Percentiles rank a stretch among this genome's conserved stretches.
Evolutionary conservation across 345 rosid genomes (phyloP).

Genomic region (Populus ilicifolia): DNA sequence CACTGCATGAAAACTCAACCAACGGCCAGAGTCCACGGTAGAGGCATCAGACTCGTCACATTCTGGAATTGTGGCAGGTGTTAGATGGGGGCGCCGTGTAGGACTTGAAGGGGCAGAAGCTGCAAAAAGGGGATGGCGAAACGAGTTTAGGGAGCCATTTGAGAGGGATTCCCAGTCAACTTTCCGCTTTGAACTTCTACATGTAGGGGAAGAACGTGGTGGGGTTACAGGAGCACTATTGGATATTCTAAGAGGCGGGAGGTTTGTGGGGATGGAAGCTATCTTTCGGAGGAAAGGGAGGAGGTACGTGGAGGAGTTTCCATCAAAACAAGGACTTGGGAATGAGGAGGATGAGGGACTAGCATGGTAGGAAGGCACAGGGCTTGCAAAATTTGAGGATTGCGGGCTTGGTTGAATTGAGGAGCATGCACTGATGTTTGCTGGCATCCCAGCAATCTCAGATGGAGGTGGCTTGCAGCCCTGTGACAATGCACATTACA

Average conservation of each 20-base stretch:
- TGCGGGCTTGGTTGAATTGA: conserved; percentile 35
- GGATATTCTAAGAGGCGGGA: conserved; percentile 33
- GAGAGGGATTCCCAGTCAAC: conserved; percentile 58
- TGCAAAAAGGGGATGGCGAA: conserved; percentile 15
- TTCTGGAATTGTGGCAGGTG: conserved; percentile 31
- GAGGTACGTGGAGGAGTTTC: conserved; percentile 28
- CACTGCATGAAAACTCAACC: conserved; percentile 23
- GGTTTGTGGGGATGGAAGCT: conserved; percentile 32
- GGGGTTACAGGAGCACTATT: conserved; percentile 40
- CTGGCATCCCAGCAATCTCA: conserved; percentile 25
- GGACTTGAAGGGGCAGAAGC: conserved; percentile 31
- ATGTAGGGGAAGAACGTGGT: conserved; percentile 29
- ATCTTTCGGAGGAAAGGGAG: conserved; percentile 32
- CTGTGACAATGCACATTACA: conserved; percentile 13
- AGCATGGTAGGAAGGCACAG: conserved; percentile 33
- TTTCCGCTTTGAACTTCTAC: conserved; percentile 35
- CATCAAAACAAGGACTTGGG: conserved; percentile 29
- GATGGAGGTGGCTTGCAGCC: conserved; percentile 24
- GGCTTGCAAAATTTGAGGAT: conserved; percentile 31
- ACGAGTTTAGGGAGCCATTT: conserved; percentile 38
- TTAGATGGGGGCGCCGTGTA: conserved; percentile 11
- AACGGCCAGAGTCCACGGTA: conserved; percentile 32
- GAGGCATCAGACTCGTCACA: conserved; percentile 36
- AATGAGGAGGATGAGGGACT: conserved; percentile 35
- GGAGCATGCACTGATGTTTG: conserved; percentile 28